A percentile compares a stretch with the other conserved stretches of the same genome.
These are phyloP conservation scores for Talaromyces atroroseus DNA, from an alignment of 2,329 filamentous ascomycete genomes.

Conservation along the genomic window DNA sequence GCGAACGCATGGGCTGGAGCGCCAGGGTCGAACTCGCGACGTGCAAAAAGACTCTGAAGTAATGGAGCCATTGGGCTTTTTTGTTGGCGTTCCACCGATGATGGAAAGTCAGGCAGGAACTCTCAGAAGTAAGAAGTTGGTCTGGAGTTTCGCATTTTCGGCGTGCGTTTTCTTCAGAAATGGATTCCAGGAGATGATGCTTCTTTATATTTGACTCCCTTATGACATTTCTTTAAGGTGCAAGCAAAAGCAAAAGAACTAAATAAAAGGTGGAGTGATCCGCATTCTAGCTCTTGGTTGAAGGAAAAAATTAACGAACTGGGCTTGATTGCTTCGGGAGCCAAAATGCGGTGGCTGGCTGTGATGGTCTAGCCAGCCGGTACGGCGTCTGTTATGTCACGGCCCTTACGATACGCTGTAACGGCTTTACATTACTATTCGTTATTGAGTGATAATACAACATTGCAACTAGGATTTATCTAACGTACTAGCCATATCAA, in stretches of 20 bases:
- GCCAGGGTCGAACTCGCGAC: constrained; percentile 10
- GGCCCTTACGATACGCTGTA: not conserved
- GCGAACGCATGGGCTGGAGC: constrained; percentile 5
- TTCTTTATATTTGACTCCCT: not conserved
- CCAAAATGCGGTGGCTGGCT: not conserved
- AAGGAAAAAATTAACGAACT: not conserved
- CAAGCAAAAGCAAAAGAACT: not conserved
- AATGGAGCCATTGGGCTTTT: constrained; percentile 9
- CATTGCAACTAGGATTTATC: no score
- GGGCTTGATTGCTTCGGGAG: not conserved
- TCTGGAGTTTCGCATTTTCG: not conserved
- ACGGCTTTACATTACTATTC: not conserved
- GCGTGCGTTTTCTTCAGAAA: not conserved
- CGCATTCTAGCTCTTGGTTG: not conserved
- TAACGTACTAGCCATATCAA: no score
- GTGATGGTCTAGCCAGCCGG: not conserved
- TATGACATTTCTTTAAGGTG: not conserved
- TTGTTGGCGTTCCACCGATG: not conserved
- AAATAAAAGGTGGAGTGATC: not conserved
- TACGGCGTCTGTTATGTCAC: not conserved
- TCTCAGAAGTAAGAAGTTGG: not conserved
- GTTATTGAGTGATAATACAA: no score
- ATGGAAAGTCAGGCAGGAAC: not conserved
- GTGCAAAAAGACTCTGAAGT: constrained; percentile 6
- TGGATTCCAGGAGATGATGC: not conserved